Conservation (phyloP, 345 rosid genomes). For the Syzygium aqueum region DNA sequence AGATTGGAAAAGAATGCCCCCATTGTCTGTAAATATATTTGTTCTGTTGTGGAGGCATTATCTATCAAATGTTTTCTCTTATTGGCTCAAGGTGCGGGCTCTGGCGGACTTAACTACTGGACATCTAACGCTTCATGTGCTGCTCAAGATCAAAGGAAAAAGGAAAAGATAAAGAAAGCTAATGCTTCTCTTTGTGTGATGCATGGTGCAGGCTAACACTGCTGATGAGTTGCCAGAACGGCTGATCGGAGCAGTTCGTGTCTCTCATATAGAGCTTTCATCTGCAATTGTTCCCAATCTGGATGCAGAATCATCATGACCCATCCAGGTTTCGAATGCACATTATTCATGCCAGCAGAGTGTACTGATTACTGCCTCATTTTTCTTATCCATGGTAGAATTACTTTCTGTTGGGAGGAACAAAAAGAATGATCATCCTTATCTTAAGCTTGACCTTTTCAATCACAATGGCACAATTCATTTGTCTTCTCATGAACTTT, state of each 20-base stretch:
- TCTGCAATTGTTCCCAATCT: conserved; percentile 76
- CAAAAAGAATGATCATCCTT: neutral
- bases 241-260: conserved; percentile 85
- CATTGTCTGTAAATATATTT: neutral
- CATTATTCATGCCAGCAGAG: conserved; percentile 1
- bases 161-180: neutral
- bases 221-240: conserved; percentile 82
- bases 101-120: neutral
- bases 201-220: conserved; percentile 51
- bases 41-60: neutral
- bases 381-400: neutral
- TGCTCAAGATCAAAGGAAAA: neutral
- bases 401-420: neutral
- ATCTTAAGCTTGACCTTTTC: neutral
- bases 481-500: neutral
- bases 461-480: neutral
- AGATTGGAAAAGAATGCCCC: neutral
- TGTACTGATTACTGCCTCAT: neutral
- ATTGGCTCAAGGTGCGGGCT: neutral
- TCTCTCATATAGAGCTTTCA: conserved; percentile 77
- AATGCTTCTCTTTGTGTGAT: neutral
- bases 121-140: neutral
- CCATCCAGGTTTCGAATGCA: neutral
- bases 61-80: neutral
- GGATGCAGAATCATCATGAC: conserved; percentile 23